Evolutionary conservation across 345 rosid species (phyloP).

Genomic region (Rubroshorea leprosula): DNA sequence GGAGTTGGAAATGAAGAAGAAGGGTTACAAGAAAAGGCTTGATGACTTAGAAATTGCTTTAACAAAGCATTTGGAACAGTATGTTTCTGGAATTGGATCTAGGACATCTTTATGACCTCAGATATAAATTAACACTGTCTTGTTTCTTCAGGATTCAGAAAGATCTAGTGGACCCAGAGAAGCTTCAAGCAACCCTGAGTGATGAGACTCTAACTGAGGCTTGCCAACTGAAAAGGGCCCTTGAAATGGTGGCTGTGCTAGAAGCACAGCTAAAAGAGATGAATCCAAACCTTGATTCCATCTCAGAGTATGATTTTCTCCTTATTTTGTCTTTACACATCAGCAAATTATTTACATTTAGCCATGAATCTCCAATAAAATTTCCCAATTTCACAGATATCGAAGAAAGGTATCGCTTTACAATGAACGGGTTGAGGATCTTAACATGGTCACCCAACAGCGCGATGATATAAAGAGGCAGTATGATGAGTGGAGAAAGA

Average conservation of each 20-base stretch:
- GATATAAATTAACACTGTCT: constrained; percentile 15
- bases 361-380: constrained; percentile 10
- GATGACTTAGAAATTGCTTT: constrained; percentile 69
- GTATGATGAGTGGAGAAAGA: constrained; percentile 83
- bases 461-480: constrained; percentile 86
- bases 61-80: constrained; percentile 82
- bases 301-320: constrained; percentile 61
- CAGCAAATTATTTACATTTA: constrained; percentile 3
- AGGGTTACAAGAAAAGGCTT: constrained; percentile 71
- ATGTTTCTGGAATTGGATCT: constrained; percentile 27
- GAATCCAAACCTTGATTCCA: constrained; percentile 96
- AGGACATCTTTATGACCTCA: constrained; percentile 10
- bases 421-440: constrained; percentile 74
- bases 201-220: constrained; percentile 49
- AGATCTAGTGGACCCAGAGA: constrained; percentile 82
- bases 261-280: constrained; percentile 91
- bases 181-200: constrained; percentile 72
- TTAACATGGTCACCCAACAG: constrained; percentile 62
- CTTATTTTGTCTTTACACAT: background rate
- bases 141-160: constrained; percentile 68
- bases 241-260: constrained; percentile 69
- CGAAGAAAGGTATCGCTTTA: constrained; percentile 67
- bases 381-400: constrained; percentile 39
- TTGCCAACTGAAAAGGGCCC: constrained; percentile 63
- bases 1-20: constrained; percentile 78